phyloP scores from a whole-genome alignment of 164 flowering plant genomes.

The Cinnamomum micranthum region DNA sequence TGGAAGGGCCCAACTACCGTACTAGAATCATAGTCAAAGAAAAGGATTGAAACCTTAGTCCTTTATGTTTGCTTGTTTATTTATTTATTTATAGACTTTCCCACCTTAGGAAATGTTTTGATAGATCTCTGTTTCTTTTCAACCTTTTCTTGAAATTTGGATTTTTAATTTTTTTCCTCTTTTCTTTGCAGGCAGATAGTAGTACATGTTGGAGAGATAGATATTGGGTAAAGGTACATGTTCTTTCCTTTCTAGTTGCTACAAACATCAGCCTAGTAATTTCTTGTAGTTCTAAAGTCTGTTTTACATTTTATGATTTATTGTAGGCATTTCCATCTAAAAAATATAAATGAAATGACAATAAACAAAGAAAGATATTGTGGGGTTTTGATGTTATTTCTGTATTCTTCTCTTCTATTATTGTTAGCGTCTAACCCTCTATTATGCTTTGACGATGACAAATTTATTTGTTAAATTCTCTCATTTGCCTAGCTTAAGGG shows the following conservation, averaged over 20 bases:
- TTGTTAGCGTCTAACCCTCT: no score
- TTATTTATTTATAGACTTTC: neutral
- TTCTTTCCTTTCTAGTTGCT: neutral
- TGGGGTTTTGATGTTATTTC: neutral
- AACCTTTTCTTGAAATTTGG: neutral
- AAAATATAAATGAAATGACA: no score
- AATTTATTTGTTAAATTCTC: no score
- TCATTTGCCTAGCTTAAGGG: no score
- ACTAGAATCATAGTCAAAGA: neutral
- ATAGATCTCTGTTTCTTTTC: neutral
- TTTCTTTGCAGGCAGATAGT: constrained; percentile 59
- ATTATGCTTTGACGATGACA: no score
- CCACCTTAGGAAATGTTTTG: neutral
- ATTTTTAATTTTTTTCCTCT: neutral
- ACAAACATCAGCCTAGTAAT: no score
- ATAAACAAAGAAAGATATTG: no score
- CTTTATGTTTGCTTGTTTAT: neutral
- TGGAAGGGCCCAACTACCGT: neutral
- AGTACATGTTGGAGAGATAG: constrained; percentile 66
- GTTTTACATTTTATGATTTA: no score
- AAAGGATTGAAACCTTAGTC: neutral
- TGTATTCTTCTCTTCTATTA: neutral
- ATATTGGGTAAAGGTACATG: constrained; percentile 92
- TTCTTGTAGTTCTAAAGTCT: no score
- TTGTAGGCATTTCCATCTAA: no score